Base-by-base conservation (phyloP, 2,329 filamentous ascomycete species). In the Teratosphaeria zuluensis region DNA sequence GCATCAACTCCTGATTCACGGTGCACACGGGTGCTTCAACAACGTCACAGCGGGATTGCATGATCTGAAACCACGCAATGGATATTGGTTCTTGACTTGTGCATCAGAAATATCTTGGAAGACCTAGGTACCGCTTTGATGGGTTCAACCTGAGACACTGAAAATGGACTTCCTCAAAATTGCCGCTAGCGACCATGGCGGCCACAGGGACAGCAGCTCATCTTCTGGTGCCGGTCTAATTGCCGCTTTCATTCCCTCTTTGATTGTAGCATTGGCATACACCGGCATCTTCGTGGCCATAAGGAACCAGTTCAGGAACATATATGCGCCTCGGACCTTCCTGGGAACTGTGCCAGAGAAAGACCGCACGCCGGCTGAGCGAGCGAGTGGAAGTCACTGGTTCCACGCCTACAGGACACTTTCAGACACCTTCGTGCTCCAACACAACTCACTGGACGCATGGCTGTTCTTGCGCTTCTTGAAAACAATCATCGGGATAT, bases 381-480 rank as follows among this genome's bases (percentile, higher is more conserved):
- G 61, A 19, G 62, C 65, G 1, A 57, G 62, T 16, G 66, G 68
- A 12, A 58, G 56, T 31, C 65, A 64, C 52, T 84, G 82, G 81
- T 75, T 84, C 56, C 72, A 69, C 6, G 74, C 77, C 58, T 78
- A 77, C 62, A 69, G 71, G 28, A 66, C 63, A 65, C 74, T 78
- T 52, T 67, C 73, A 32, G 77, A 79, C 64, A 68, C 68, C 38
- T 77, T 76, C 60, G 73, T 80, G 24, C 72, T 80, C 53, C 74
- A 77, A 62, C 76, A 78, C 65, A 74, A 76, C 62, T 77, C 76
- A 11, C 73, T 80, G 54, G 78, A 80, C 63, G 76, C 75, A 32
- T 79, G 75, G 58, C 70, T 80, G 14, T 79, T 75, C 59, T 68
- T 80, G 53, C 71, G 78, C 46, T 78, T 76, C 64, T 73, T 79